Evolutionary conservation across 371 early-diverging fungal genomes (phyloP).

Genomic region (Syncephalastrum racemosum): DNA sequence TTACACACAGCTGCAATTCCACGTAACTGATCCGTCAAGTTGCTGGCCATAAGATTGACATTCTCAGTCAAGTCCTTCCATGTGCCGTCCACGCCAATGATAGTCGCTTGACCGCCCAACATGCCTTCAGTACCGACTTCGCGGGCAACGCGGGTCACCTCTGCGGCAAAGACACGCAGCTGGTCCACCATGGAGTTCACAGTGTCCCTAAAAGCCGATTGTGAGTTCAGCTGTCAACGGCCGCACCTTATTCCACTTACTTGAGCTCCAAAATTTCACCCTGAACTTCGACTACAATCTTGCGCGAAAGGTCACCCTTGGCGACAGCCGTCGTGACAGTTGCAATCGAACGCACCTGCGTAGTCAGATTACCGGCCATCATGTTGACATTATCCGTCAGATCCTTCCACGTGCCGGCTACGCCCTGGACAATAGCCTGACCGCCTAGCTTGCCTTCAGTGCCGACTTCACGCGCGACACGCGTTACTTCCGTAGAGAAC

Average conservation of each 20-base stretch:
- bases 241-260: conserved; percentile 8
- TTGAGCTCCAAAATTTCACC: conserved; percentile 45
- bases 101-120: conserved; percentile 55
- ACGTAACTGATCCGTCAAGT: conserved; percentile 54
- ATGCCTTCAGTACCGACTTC: conserved; percentile 65
- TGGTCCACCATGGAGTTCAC: conserved; percentile 36
- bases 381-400: conserved; percentile 44
- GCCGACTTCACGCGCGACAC: conserved; percentile 54
- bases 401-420: conserved; percentile 40
- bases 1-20: conserved; percentile 54
- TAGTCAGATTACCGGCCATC: conserved; percentile 43
- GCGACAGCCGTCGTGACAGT: conserved; percentile 36
- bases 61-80: conserved; percentile 73
- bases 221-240: conserved; percentile 22
- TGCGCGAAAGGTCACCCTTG: conserved; percentile 34
- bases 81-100: conserved; percentile 64
- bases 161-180: conserved; percentile 36
- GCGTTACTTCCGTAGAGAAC: conserved; percentile 36
- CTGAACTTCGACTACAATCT: conserved; percentile 31
- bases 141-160: conserved; percentile 60
- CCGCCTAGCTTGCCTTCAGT: conserved; percentile 47
- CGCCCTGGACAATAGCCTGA: conserved; percentile 40
- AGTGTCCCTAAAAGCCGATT: conserved; percentile 16
- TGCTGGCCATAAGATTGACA: conserved; percentile 58
- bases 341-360: conserved; percentile 51